Conservation (phyloP, 1,139 yeast genomes). For the Blastobotrys persicus region DNA sequence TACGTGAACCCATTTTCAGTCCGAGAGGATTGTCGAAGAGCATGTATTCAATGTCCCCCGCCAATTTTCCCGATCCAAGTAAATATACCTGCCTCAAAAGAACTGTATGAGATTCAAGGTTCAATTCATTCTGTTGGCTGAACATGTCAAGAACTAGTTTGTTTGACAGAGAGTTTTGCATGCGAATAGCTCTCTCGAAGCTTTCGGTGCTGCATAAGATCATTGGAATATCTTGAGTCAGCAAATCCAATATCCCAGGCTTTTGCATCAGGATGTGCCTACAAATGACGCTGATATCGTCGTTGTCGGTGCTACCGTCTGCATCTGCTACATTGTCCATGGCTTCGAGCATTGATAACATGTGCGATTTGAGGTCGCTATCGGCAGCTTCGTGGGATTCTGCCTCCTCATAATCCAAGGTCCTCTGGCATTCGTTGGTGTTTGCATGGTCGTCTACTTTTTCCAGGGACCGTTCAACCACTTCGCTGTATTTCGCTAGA, state of each 20-base stretch:
- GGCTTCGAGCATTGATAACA: not conserved
- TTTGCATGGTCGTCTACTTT: too few species aligned
- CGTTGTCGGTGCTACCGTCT: constrained; percentile 12
- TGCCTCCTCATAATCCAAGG: too few species aligned
- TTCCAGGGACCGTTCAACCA: not conserved
- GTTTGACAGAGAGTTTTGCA: constrained; percentile 24
- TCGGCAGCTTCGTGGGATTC: constrained; percentile 2
- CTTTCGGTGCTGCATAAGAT: constrained; percentile 21
- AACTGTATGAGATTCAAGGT: constrained; percentile 17
- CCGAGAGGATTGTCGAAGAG: constrained; percentile 20
- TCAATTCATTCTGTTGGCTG: constrained; percentile 9
- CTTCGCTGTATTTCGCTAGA: not conserved
- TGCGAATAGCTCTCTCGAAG: constrained; percentile 15
- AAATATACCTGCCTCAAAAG: constrained; percentile 21
- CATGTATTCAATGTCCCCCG: constrained; percentile 19
- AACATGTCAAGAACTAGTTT: constrained; percentile 21
- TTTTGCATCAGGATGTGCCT: constrained; percentile 12
- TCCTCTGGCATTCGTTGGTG: too few species aligned
- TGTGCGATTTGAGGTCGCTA: not conserved
- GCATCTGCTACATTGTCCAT: constrained; percentile 9
- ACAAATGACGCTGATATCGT: constrained; percentile 15
- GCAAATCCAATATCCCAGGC: not conserved
- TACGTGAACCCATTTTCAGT: constrained; percentile 8
- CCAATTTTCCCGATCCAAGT: constrained; percentile 22
- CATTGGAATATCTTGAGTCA: constrained; percentile 18